Evolutionary conservation across 164 flowering plant species (phyloP), one percentile per base, ranked within the genome.

Genomic region (Magnolia changhungtana): DNA sequence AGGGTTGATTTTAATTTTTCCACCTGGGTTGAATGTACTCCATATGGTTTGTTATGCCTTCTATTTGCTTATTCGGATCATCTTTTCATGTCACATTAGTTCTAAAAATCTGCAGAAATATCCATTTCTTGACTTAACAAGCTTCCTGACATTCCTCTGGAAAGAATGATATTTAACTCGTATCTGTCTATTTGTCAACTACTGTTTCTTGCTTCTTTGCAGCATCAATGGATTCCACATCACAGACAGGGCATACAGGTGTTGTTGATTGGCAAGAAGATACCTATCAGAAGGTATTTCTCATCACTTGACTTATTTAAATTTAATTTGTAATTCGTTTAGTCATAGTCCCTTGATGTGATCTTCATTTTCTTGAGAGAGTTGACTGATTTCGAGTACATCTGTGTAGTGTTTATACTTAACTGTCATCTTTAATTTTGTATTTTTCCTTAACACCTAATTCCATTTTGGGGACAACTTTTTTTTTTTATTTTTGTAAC

Each of bases 241-340:
- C 88, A 27, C 90, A 90, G 82, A 87, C 93, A 4, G 90, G 88
- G 55, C 87, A 85, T 78, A 74, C 78, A 71, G 86, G 72, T 83
- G 88, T 81, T 10, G 88, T 83, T 80, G 93, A 95, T 79, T 89
- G 89, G 93, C 97, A 87, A 84, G 98, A 95, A 80, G 98, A 93
- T 76, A 76, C 85, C 50, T 85, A 79, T 82, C 93, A 92, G 74
- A 91, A 90, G 97, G 98, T 92, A 77, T 75, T 51, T 29, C 31
- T 59, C 66, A 55, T 55, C 59, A 9, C 10, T 9, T 55, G 13
- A 3, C 16, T 55, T 9, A 16, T 55, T 55, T 9, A 10, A 9
- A 9, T 55, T 55, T 55, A 7, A 55, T 55, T 16, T 16, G 16
- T 55, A 10, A 55, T 55, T 55, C 59, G 1, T 7, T 10, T 55